A percentile compares a stretch with the other conserved stretches of the same genome.
Conservation (phyloP, 2,329 filamentous ascomycete genomes). For the Alternaria solani region DNA sequence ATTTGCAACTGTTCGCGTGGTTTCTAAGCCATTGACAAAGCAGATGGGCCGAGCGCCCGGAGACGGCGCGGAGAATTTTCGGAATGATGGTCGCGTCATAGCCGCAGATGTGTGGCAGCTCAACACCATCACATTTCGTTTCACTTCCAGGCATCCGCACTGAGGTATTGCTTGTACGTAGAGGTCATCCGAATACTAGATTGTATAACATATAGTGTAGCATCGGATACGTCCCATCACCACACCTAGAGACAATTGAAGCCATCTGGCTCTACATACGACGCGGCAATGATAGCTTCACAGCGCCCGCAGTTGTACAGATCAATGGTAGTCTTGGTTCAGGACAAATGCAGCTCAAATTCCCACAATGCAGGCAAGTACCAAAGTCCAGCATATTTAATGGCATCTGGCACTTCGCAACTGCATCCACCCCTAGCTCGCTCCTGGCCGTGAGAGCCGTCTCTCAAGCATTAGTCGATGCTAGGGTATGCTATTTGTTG, state of each 20-base stretch:
- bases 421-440: not conserved
- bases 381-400: not conserved
- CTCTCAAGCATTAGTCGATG: not conserved
- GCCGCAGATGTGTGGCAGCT: too few relatives aligned
- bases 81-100: constrained; percentile 5
- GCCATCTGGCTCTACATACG: not conserved
- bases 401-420: not conserved
- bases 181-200: not conserved
- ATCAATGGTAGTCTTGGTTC: not conserved
- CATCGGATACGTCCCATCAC: not conserved
- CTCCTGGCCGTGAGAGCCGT: not conserved
- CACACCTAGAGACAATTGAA: not conserved
- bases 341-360: not conserved
- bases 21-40: not conserved
- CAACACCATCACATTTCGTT: not conserved
- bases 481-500: not conserved
- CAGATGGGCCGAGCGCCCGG: not conserved
- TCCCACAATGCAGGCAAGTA: not conserved
- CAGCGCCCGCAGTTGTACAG: not conserved
- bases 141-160: not conserved
- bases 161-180: not conserved
- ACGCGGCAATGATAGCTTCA: not conserved
- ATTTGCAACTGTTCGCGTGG: constrained; percentile 14
- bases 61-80: constrained; percentile 4
- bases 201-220: not conserved